A percentile compares a stretch with the other conserved stretches of the same genome.
phyloP scores from a whole-genome alignment of 192 early-diverging fungal genomes.

The Entrophospora sp. region DNA sequence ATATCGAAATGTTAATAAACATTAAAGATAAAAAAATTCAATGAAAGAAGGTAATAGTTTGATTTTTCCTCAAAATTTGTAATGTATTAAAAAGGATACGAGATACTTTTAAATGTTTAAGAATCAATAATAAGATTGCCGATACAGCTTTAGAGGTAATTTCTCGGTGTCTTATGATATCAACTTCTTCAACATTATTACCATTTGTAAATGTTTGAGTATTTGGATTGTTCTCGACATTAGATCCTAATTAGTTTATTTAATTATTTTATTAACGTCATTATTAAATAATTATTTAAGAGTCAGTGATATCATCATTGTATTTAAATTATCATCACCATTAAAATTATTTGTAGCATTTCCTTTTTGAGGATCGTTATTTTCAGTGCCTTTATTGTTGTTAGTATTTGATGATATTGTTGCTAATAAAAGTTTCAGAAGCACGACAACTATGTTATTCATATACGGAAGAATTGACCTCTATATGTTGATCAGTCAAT shows the following conservation, averaged over 20 bases:
- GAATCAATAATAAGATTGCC: conserved; percentile 52
- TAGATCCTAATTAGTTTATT: neutral
- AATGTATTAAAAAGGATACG: conserved; percentile 35
- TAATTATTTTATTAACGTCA: too few species aligned
- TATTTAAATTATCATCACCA: too few species aligned
- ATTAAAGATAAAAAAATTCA: too few species aligned
- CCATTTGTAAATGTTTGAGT: conserved; percentile 11
- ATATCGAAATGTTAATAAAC: too few species aligned
- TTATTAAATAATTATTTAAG: too few species aligned
- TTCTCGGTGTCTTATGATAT: conserved; percentile 57
- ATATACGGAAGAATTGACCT: conserved; percentile 43
- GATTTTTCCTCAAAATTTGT: too few species aligned
- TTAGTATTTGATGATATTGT: conserved; percentile 32
- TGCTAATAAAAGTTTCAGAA: conserved; percentile 43
- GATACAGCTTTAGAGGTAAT: conserved; percentile 64
- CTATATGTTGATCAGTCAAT: too few species aligned
- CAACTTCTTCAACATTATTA: conserved; percentile 32
- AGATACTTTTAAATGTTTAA: conserved; percentile 59
- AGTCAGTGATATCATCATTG: too few species aligned
- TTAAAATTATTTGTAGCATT: neutral
- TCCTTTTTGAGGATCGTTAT: conserved; percentile 19
- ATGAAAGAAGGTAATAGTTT: too few species aligned
- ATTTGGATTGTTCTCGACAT: conserved; percentile 11
- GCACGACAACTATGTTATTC: conserved; percentile 44
- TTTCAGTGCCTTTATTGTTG: conserved; percentile 24